phyloP scores from a whole-genome alignment of 192 early-diverging fungal genomes.

The Dissophora ornata region DNA sequence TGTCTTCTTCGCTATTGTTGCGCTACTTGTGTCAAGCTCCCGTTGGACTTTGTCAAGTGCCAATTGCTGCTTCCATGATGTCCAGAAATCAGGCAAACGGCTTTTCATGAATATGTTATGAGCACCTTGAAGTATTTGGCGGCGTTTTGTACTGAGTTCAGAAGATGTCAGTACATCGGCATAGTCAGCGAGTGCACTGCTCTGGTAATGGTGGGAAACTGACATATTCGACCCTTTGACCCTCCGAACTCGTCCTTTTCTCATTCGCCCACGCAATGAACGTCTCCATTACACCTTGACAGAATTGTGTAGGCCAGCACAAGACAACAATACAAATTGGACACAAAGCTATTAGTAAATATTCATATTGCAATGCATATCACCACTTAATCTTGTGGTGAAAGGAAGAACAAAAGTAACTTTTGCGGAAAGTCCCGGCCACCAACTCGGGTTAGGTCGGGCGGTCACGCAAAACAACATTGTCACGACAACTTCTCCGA shows the following conservation, averaged over 20 bases:
- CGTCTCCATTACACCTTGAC: conserved; percentile 27
- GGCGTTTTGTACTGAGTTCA: not conserved
- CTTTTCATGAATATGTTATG: not conserved
- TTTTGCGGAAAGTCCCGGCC: conserved; percentile 35
- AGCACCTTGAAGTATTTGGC: not conserved
- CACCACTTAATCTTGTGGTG: conserved; percentile 9
- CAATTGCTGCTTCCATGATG: not conserved
- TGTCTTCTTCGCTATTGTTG: conserved; percentile 13
- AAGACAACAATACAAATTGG: not conserved
- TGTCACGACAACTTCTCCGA: conserved; percentile 35
- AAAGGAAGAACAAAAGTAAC: conserved; percentile 45
- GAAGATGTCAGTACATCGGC: not conserved
- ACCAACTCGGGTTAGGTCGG: conserved; percentile 45
- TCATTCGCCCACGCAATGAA: conserved; percentile 28
- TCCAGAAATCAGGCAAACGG: conserved; percentile 2
- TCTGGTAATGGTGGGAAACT: conserved; percentile 35
- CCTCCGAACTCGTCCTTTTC: conserved; percentile 10
- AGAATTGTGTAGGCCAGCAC: conserved; percentile 1
- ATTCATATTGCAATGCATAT: not conserved
- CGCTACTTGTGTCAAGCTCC: conserved; percentile 18
- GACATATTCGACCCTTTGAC: conserved; percentile 22
- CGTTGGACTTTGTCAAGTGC: conserved; percentile 3
- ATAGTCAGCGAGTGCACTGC: conserved; percentile 12
- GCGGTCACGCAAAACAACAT: conserved; percentile 45
- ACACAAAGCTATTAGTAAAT: conserved; percentile 23